Evolutionary conservation across 1,139 yeast species (phyloP), one percentile per base, ranked within the genome.

Genomic region (Magnusiomyces clavatus): DNA sequence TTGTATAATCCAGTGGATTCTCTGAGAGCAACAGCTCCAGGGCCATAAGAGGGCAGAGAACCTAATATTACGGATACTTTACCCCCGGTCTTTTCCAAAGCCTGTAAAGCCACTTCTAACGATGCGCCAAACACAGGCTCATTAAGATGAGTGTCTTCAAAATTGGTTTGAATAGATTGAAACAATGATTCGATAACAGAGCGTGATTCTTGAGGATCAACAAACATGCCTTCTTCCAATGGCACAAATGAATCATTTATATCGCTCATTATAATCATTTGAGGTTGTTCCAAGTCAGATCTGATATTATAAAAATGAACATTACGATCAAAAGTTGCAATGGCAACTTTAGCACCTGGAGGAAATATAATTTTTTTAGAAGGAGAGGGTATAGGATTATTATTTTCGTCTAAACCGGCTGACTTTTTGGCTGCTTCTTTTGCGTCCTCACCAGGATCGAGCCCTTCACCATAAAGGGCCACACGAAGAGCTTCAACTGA

Each of bases 61-160:
- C 88, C 76, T 49, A 90, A 71, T 3, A 86, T 68, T 0, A 87
- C 77, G 17, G 86, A 77, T 40, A 90, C 82, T 60, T 90, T 87
- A 59, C 97, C 97, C 53, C 96, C 96, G 11, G 78, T 78, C 0
- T 84, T 83, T 41, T 76, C 76, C 44, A 90, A 72, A n/a, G 90
- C 82, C 57, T 79, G 64, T 61, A 76, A 71, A 0, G 94, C 92
- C 1, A 84, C 80, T 52, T 82, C 75, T 46, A 89, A 69, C 1
- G 95, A 96, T 1, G 87, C 79, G 0, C 96, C 95, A 63, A 79
- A 86, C 37, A 89, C 83, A 0, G 89, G 84, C 58, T 86, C 94
- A 24, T 83, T 82, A 13, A 77, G 72, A 46, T 63, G 64, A 49
- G 74, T 76, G 19, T 71, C 69, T 14, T 69, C 68, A 53, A 74